These are phyloP conservation scores for Sporothrix luriei DNA, from an alignment of 2,329 filamentous ascomycete species.

Conservation along the genomic window DNA sequence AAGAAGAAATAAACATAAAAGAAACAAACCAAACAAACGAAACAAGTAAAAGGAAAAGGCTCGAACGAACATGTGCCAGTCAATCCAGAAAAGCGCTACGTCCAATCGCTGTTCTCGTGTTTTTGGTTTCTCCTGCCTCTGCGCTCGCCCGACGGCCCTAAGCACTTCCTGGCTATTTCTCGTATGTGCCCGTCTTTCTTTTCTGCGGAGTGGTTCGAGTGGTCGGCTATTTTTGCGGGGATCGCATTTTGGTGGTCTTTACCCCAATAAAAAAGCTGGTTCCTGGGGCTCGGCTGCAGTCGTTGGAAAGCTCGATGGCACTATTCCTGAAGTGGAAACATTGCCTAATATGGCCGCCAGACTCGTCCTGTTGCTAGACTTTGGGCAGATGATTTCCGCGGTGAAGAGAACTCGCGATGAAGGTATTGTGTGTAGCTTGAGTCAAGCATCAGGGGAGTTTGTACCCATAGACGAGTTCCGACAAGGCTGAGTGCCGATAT, in stretches of 20 bases:
- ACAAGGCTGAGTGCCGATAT: neutral
- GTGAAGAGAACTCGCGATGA: neutral
- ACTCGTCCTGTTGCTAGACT: too few species aligned
- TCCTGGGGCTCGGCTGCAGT: neutral
- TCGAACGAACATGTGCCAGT: neutral
- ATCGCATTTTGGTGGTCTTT: neutral
- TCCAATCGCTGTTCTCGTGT: neutral
- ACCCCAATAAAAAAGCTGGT: constrained; percentile 28
- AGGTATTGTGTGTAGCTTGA: neutral
- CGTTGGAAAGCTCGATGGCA: constrained; percentile 3
- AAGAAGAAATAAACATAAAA: neutral
- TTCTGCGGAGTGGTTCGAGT: neutral
- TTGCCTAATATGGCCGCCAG: constrained; percentile 25
- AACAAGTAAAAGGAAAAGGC: constrained; percentile 2
- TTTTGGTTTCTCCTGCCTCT: neutral
- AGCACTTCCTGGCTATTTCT: constrained; percentile 13
- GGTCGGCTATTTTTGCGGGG: constrained; percentile 20
- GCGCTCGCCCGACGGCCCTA: constrained; percentile 21
- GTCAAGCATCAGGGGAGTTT: neutral
- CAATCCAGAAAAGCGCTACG: constrained; percentile 2
- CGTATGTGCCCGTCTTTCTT: neutral
- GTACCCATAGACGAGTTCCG: neutral
- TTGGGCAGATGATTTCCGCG: too few species aligned
- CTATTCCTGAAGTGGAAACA: constrained; percentile 29
- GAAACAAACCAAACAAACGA: too few species aligned